Conservation (phyloP, 805 yeast genomes). For the Jamesozyma rosinii region DNA sequence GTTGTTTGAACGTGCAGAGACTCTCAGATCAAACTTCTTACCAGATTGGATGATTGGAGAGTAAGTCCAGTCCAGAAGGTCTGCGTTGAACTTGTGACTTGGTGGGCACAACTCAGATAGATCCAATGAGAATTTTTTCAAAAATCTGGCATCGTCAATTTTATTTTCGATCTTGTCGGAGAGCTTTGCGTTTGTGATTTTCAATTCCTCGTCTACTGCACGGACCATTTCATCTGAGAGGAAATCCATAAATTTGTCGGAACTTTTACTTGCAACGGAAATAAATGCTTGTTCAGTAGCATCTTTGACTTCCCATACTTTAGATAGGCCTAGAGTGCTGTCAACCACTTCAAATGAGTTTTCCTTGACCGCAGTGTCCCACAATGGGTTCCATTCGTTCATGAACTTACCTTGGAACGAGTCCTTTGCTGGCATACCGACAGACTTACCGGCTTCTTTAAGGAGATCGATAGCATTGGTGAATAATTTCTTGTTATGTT, state of each 20-base stretch:
- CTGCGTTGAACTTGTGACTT: conserved; percentile 64
- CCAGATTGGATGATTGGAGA: conserved; percentile 88
- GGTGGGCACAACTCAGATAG: conserved; percentile 26
- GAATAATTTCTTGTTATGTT: conserved; percentile 61
- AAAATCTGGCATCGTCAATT: conserved; percentile 70
- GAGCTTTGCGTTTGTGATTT: conserved; percentile 61
- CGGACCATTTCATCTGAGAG: conserved; percentile 83
- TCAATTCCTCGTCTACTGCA: conserved; percentile 77
- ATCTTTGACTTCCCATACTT: conserved; percentile 65
- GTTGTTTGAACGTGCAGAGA: conserved; percentile 69
- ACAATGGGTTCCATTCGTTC: conserved; percentile 58
- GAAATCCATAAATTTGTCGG: conserved; percentile 68
- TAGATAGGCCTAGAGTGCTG: conserved; percentile 45
- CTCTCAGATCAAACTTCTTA: conserved; percentile 71
- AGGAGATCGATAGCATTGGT: conserved; percentile 42
- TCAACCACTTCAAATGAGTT: conserved; percentile 39
- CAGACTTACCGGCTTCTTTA: conserved; percentile 36
- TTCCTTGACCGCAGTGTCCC: conserved; percentile 32
- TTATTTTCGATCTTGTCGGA: conserved; percentile 71
- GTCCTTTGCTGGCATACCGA: conserved; percentile 72
- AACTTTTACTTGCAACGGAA: conserved; percentile 64
- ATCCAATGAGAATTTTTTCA: conserved; percentile 44
- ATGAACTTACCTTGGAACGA: conserved; percentile 75
- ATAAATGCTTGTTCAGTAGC: conserved; percentile 60
- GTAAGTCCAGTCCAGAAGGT: conserved; percentile 84